Conservation (phyloP, 495 filamentous ascomycete genomes). For the Durotheca rogersii region DNA sequence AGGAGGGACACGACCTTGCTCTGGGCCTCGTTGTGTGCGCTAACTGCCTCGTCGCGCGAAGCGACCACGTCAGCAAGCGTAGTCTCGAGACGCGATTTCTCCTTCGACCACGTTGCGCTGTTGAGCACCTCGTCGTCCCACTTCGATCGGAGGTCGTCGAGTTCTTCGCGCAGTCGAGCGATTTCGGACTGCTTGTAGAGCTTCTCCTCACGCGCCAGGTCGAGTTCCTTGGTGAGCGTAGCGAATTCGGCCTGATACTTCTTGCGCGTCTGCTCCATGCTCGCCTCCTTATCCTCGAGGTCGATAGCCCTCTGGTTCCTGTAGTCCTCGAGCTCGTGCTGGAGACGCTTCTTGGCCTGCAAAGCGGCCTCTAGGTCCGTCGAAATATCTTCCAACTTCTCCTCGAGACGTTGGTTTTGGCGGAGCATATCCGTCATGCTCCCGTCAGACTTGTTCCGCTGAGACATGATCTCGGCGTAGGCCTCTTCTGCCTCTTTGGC, state of each 20-base stretch:
- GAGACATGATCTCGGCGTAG: slow-evolving; percentile 85
- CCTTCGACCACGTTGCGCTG: slow-evolving; percentile 96
- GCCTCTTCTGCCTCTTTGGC: slow-evolving; percentile 87
- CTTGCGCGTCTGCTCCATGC: slow-evolving; percentile 94
- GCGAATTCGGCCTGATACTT: slow-evolving; percentile 96
- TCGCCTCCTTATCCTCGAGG: slow-evolving; percentile 93
- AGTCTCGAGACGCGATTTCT: slow-evolving; percentile 88
- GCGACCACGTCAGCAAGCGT: slow-evolving; percentile 86
- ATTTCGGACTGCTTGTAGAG: slow-evolving; percentile 63
- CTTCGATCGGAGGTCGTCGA: slow-evolving; percentile 91
- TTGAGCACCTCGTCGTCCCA: slow-evolving; percentile 99
- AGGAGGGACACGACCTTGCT: slow-evolving; percentile 84
- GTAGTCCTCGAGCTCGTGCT: slow-evolving; percentile 98
- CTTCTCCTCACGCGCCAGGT: slow-evolving; percentile 86
- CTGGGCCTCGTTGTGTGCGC: slow-evolving; percentile 93
- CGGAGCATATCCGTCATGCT: slow-evolving; percentile 87
- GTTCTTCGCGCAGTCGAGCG: slow-evolving; percentile 80
- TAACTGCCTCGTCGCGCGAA: slow-evolving; percentile 88
- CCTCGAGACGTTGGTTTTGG: slow-evolving; percentile 85
- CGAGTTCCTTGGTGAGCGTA: slow-evolving; percentile 83
- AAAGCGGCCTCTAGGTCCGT: slow-evolving; percentile 84
- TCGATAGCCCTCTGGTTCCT: slow-evolving; percentile 92
- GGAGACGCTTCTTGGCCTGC: slow-evolving; percentile 90
- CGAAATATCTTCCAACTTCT: slow-evolving; percentile 86
- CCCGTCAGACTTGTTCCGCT: slow-evolving; percentile 86